Evolutionary conservation across 345 rosid genomes (phyloP), one percentile per base, ranked within the genome.

Genomic region (Pistacia integerrima): DNA sequence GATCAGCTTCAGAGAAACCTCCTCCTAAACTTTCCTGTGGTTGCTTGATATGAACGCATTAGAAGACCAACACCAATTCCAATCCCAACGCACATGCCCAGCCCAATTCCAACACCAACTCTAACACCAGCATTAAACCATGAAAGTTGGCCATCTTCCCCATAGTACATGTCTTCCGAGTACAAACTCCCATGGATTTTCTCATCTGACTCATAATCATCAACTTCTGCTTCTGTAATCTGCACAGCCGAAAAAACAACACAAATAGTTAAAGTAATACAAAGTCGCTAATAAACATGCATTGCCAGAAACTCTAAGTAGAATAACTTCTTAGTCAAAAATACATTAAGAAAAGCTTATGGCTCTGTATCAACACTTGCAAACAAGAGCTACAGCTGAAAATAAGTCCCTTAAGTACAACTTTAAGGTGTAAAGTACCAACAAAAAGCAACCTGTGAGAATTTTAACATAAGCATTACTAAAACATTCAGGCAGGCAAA

Each of bases 61-160:
- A 95, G 94, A 73, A 95, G 80, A 64, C 99, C 99, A 77, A 92
- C 97, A 60, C 99, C 99, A 77, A 95, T 84, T 65, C 99, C 98
- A 7, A 93, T 74, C 51, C 98, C 98, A 14, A 95, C 80, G 69
- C 99, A 95, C 98, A 90, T 90, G 48, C 98, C 98, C 4, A 93
- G 96, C 70, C 99, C 97, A 83, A 93, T 93, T 74, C 98, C 98
- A 38, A 93, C 98, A 71, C 98, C 98, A 33, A 93, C 98, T 86
- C 98, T 87, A 64, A 95, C 98, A 13, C 98, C 98, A 44, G 98
- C 93, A 74, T 93, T 95, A 75, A 93, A 92, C 99, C 96, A 93
- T 33, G 98, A 78, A 52, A 95, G 97, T 55, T 95, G 89, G 17
- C 98, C 98, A 65, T 95, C 97, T 77, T 93, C 98, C 7, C 91